Evolutionary conservation across 2,329 filamentous ascomycete species (phyloP).

Genomic region (Lasiodiplodia gonubiensis): DNA sequence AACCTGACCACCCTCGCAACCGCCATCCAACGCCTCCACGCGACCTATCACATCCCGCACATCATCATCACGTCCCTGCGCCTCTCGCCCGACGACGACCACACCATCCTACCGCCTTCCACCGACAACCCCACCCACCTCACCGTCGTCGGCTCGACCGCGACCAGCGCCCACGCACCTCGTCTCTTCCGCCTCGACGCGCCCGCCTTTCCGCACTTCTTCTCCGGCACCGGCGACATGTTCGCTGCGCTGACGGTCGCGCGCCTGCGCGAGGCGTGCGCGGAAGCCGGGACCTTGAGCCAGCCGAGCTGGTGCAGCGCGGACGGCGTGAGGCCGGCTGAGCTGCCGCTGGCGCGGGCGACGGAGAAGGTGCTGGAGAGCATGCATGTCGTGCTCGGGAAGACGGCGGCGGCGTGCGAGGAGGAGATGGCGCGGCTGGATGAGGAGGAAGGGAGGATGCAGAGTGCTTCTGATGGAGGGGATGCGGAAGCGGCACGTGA

Average conservation of each 20-base stretch:
- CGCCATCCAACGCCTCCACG: conserved; percentile 80
- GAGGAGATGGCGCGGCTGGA: conserved; percentile 62
- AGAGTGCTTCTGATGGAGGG: conserved; percentile 51
- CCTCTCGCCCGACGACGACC: conserved; percentile 60
- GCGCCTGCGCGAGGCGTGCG: conserved; percentile 82
- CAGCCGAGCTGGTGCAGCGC: conserved; percentile 75
- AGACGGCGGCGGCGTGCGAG: conserved; percentile 70
- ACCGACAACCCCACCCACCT: conserved; percentile 51
- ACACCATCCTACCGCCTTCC: conserved; percentile 41
- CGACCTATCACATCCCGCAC: conserved; percentile 78
- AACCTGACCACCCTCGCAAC: conserved; percentile 73
- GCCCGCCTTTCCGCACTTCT: conserved; percentile 88
- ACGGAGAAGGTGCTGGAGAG: conserved; percentile 86
- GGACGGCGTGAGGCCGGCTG: conserved; percentile 70
- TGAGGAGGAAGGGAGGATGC: conserved; percentile 51
- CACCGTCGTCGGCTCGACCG: conserved; percentile 78
- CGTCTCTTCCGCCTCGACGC: conserved; percentile 90
- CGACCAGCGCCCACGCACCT: conserved; percentile 66
- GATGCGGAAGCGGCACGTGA: conserved; percentile 53
- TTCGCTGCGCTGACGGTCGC: conserved; percentile 91
- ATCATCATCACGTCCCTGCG: conserved; percentile 91
- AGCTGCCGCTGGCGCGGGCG: conserved; percentile 82
- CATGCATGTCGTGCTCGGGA: conserved; percentile 84
- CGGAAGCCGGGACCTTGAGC: conserved; percentile 57
- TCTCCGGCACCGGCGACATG: conserved; percentile 97